Percentiles rank a stretch among this genome's conserved stretches.
Evolutionary conservation across 192 early-diverging fungal species (phyloP).

Genomic region (Coemansia sp.): DNA sequence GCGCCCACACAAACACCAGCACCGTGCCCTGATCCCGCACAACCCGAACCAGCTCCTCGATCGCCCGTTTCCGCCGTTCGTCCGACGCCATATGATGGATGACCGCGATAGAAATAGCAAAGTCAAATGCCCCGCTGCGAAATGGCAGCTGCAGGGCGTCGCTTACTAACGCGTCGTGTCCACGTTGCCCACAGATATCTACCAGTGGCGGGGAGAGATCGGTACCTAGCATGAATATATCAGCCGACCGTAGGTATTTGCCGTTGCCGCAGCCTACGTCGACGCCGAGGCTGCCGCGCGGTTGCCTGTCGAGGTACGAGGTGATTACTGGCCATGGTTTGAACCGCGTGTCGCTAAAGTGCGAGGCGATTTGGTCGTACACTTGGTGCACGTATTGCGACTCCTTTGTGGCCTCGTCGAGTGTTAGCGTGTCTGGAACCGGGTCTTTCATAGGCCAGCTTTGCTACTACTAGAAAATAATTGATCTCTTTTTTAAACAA

Average conservation of each 20-base stretch:
- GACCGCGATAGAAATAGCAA: slow-evolving; percentile 92
- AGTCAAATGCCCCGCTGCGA: slow-evolving; percentile 73
- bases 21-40: slow-evolving; percentile 63
- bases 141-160: slow-evolving; percentile 79
- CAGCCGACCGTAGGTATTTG: slow-evolving; percentile 80
- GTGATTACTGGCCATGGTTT: slow-evolving; percentile 99
- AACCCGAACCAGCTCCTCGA: slow-evolving; percentile 77
- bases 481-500: no score
- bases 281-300: slow-evolving; percentile 73
- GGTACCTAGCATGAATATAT: slow-evolving; percentile 76
- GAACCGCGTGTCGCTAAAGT: slow-evolving; percentile 94
- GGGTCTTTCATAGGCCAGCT: slow-evolving; percentile 44
- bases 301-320: slow-evolving; percentile 62
- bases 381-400: slow-evolving; percentile 83
- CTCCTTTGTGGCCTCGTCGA: slow-evolving; percentile 56
- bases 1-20: slow-evolving; percentile 93
- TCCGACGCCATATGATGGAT: slow-evolving; percentile 87
- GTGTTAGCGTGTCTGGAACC: slow-evolving; percentile 28
- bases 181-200: slow-evolving; percentile 65
- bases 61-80: slow-evolving; percentile 67
- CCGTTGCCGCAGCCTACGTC: slow-evolving; percentile 98
- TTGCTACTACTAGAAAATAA: no score
- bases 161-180: slow-evolving; percentile 76
- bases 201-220: slow-evolving; percentile 80
- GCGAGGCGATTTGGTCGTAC: slow-evolving; percentile 86